Evolutionary conservation across 805 yeast species (phyloP).

Genomic region (Saccharomycopsis oosterbeekiorum): DNA sequence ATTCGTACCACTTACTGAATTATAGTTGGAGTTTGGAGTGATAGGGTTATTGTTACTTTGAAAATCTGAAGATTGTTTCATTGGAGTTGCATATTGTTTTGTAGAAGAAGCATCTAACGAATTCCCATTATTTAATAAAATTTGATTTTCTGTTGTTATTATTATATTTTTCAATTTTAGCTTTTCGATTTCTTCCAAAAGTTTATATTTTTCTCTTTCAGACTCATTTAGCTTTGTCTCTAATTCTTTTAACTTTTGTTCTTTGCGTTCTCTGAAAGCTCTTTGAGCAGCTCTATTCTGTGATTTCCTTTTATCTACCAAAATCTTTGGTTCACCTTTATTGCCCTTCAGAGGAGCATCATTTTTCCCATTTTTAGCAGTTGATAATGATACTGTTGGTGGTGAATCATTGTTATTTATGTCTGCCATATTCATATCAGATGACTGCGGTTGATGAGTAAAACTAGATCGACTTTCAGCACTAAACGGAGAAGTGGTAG

Average conservation of each 20-base stretch:
- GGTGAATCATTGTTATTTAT: neutral
- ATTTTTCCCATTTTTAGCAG: slow-evolving; percentile 1
- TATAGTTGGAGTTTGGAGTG: neutral
- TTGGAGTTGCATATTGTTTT: neutral
- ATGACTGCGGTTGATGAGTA: neutral
- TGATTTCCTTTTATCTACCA: slow-evolving; percentile 53
- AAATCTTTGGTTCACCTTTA: neutral
- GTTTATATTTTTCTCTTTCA: slow-evolving; percentile 41
- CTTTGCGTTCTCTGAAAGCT: slow-evolving; percentile 78
- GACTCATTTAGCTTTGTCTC: slow-evolving; percentile 47
- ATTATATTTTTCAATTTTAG: slow-evolving; percentile 45
- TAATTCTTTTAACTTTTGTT: slow-evolving; percentile 57
- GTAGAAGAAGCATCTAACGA: neutral
- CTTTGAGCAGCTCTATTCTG: slow-evolving; percentile 83
- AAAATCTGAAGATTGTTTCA: neutral
- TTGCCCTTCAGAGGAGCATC: neutral
- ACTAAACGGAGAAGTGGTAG: neutral
- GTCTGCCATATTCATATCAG: neutral
- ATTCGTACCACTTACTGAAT: neutral
- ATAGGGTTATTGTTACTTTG: neutral
- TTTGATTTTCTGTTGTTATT: slow-evolving; percentile 53
- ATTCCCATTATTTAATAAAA: slow-evolving; percentile 31
- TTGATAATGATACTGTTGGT: neutral
- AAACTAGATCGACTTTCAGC: neutral
- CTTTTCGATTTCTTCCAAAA: slow-evolving; percentile 39